Evolutionary conservation across 331 rosid species (phyloP), one percentile per base, ranked within the genome.

Genomic region (Spiraea crenata): DNA sequence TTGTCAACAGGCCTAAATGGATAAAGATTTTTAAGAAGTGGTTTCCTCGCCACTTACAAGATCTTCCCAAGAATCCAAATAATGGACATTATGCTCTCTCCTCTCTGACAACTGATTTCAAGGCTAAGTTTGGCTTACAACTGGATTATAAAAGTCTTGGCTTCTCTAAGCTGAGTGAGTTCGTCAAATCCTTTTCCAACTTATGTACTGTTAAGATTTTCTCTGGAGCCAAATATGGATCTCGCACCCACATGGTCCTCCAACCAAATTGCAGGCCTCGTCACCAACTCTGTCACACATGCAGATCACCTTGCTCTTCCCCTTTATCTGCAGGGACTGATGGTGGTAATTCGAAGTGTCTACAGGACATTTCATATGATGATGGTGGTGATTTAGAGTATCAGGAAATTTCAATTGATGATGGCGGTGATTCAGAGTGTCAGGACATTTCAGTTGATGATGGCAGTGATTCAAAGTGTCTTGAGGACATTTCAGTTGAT

Each of bases 11-110:
- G 54, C 76, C 81, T 48, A 14, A n/a, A 17, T 82, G 86, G 86
- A 79, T 82, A 52, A 62, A 47, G 67, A 63, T 59, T 58, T 82
- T 79, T 73, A 79, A 63, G 55, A 82, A 76, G 77, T 82, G 86
- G 86, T 45, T 82, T 39, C 86, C 84, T 10, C 61, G 54, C 71
- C 60, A 67, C 69, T 57, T 82, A 48, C 6, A 62, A 20, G 57
- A 71, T 46, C 66, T 71, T 63, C 44, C 86, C 46, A 79, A 63
- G 72, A 60, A 35, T 40, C 54, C 77, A 45, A 74, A 20, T 58
- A 73, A 9, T 47, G 85, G 77, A 74, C 67, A 63, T 17, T 82
- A 82, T 63, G 79, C 84, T 63, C 79, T 79, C 57, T 82, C 86
- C 7, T 79, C 86, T 68, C 79, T 82, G 15, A 79, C 72, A 69